Evolutionary conservation across 75 land plant species (phyloP).

Genomic region (Ceratopteris richardii): DNA sequence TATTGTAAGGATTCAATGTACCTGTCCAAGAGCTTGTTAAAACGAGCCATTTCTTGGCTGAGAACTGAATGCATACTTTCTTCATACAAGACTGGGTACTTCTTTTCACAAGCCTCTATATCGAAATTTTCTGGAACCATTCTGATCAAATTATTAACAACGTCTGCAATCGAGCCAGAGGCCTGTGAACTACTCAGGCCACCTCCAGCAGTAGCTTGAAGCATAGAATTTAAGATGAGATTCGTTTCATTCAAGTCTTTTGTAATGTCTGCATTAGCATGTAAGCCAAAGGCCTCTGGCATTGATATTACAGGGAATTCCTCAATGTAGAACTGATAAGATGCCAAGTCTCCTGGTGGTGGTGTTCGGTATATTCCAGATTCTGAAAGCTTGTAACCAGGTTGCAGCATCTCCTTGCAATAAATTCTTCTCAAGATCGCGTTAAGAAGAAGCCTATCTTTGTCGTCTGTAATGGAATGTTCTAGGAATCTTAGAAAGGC

Average conservation of each 20-base stretch:
- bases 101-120: slow-evolving; percentile 36
- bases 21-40: slow-evolving; percentile 34
- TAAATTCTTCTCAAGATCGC: slow-evolving; percentile 23
- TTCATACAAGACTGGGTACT: slow-evolving; percentile 35
- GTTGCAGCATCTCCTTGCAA: slow-evolving; percentile 23
- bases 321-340: slow-evolving; percentile 22
- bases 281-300: slow-evolving; percentile 38
- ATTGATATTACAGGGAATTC: slow-evolving; percentile 25
- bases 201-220: slow-evolving; percentile 22
- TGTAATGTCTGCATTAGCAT: slow-evolving; percentile 35
- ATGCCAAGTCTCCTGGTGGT: slow-evolving; percentile 15
- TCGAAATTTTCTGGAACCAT: slow-evolving; percentile 31
- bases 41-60: slow-evolving; percentile 45
- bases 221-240: slow-evolving; percentile 18
- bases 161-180: slow-evolving; percentile 15
- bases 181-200: slow-evolving; percentile 12
- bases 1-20: no score
- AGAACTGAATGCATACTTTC: slow-evolving; percentile 42
- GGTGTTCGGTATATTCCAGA: slow-evolving; percentile 30
- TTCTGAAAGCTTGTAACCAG: slow-evolving; percentile 26
- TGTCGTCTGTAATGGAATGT: slow-evolving; percentile 26
- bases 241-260: slow-evolving; percentile 36
- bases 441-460: slow-evolving; percentile 24
- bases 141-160: slow-evolving; percentile 17
- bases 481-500: no score